Evolutionary conservation across 768 basidiomycete species (phyloP).

Genomic region (Lentinula guzmanii): DNA sequence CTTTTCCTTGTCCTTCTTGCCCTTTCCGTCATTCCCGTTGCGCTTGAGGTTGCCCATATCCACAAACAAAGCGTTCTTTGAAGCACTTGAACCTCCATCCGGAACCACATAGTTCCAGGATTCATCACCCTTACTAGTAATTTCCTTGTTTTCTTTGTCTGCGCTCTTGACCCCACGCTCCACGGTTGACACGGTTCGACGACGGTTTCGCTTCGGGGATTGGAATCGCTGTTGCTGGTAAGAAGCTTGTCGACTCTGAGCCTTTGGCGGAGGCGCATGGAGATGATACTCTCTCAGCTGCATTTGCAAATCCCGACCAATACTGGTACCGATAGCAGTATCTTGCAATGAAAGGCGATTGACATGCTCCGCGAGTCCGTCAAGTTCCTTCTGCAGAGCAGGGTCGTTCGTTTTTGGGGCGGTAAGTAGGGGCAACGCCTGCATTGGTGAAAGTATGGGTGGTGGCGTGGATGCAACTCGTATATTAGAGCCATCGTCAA

Average conservation of each 20-base stretch:
- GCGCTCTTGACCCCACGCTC: slow-evolving; percentile 7
- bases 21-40: slow-evolving; percentile 20
- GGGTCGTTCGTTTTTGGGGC: slow-evolving; percentile 35
- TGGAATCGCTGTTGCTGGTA: slow-evolving; percentile 11
- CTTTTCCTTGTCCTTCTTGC: slow-evolving; percentile 45
- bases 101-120: slow-evolving; percentile 32
- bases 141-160: slow-evolving; percentile 34
- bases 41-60: slow-evolving; percentile 11
- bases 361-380: slow-evolving; percentile 40
- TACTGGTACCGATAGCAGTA: neutral
- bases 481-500: neutral
- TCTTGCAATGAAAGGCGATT: slow-evolving; percentile 24
- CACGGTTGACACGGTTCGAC: slow-evolving; percentile 11
- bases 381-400: slow-evolving; percentile 34
- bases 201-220: neutral
- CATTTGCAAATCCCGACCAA: neutral
- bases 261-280: neutral
- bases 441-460: neutral
- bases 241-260: slow-evolving; percentile 7
- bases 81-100: slow-evolving; percentile 23
- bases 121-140: slow-evolving; percentile 22
- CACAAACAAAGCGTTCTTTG: slow-evolving; percentile 40
- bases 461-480: slow-evolving; percentile 2
- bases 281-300: neutral
- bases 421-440: slow-evolving; percentile 28